Evolutionary conservation across 2,329 filamentous ascomycete genomes (phyloP).

Genomic region (Colletotrichum sp.): DNA sequence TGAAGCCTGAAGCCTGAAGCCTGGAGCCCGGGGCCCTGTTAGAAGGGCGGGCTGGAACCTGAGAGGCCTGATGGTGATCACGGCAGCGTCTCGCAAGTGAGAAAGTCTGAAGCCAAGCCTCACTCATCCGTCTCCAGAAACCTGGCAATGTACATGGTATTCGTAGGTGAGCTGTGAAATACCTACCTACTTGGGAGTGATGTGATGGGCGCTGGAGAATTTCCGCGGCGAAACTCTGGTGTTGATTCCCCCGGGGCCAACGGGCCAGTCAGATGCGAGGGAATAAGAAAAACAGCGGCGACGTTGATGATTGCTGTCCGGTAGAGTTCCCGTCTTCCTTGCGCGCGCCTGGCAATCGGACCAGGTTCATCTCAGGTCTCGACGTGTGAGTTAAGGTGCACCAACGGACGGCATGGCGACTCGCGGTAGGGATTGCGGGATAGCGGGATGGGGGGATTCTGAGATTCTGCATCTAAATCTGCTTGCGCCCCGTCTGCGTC

Average conservation of each 20-base stretch:
- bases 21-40: not conserved
- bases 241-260: not conserved
- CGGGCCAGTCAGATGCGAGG: not conserved
- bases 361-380: slow-evolving; percentile 20
- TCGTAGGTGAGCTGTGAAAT: not conserved
- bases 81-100: not conserved
- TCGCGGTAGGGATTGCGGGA: not conserved
- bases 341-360: slow-evolving; percentile 2
- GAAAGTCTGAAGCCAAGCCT: not conserved
- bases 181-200: not conserved
- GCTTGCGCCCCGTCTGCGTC: not conserved
- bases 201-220: not conserved
- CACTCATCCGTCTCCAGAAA: not conserved
- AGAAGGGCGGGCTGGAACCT: not conserved
- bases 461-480: not conserved
- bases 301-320: not conserved
- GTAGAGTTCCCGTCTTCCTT: not conserved
- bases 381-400: not conserved
- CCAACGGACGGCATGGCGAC: not conserved
- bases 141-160: not conserved
- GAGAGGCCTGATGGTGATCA: not conserved
- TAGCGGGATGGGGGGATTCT: not conserved
- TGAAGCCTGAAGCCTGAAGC: not conserved
- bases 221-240: not conserved
- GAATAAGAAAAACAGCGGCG: not conserved